phyloP scores from a whole-genome alignment of 768 basidiomycete genomes.

The Suillus occidentalis region DNA sequence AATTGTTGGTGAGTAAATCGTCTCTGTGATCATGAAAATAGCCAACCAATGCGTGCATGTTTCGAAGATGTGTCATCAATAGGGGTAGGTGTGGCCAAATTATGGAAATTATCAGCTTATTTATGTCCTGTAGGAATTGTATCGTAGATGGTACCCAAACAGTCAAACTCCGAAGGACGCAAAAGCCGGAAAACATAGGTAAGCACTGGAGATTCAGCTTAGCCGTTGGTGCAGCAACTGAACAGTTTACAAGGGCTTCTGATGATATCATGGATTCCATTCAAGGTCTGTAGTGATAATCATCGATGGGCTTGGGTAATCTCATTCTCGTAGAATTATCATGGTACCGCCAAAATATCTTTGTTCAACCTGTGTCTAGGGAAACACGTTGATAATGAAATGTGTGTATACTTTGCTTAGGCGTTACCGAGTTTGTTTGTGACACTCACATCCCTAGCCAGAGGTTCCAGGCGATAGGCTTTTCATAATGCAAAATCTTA shows the following conservation, averaged over 20 bases:
- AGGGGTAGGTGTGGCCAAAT: constrained; percentile 46
- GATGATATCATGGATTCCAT: constrained; percentile 83
- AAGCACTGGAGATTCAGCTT: constrained; percentile 9
- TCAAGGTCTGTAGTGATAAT: constrained; percentile 43
- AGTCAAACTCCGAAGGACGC: constrained; percentile 17
- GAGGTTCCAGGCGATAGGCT: neutral
- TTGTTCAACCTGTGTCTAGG: constrained; percentile 28
- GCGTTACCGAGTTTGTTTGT: neutral
- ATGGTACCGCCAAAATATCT: constrained; percentile 79
- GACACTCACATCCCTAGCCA: neutral
- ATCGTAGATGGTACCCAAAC: constrained; percentile 68
- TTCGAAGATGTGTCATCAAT: constrained; percentile 77
- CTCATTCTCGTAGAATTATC: constrained; percentile 54
- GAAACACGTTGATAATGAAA: neutral
- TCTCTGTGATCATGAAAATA: neutral
- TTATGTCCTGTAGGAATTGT: constrained; percentile 54
- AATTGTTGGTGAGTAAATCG: constrained; percentile 60
- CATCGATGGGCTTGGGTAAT: constrained; percentile 5
- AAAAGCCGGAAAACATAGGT: constrained; percentile 60
- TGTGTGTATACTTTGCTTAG: neutral
- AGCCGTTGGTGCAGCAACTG: neutral
- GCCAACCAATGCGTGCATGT: neutral
- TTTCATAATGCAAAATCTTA: neutral
- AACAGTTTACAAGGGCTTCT: constrained; percentile 55
- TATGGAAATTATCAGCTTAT: constrained; percentile 5